Evolutionary conservation across 306 rosid genomes (phyloP).

Genomic region (Medicago arabica): DNA sequence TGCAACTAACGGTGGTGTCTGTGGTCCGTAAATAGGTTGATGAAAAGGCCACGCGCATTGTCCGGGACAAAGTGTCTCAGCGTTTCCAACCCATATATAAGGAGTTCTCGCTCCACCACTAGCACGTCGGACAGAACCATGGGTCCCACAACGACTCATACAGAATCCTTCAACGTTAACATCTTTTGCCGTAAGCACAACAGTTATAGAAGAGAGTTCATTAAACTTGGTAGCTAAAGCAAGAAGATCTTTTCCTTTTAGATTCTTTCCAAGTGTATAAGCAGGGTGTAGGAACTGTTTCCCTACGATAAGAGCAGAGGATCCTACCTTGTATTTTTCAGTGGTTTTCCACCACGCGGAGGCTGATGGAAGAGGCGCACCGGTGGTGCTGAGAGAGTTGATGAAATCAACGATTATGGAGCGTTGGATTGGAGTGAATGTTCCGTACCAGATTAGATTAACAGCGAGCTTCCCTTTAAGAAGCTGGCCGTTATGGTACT

Average conservation of each 20-base stretch:
- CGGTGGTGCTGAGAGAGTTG: constrained; percentile 50
- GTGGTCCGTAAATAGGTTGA: constrained; percentile 92
- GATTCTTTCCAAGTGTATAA: constrained; percentile 69
- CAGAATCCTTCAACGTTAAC: constrained; percentile 84
- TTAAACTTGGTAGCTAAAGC: constrained; percentile 60
- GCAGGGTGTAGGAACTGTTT: constrained; percentile 65
- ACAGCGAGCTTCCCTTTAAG: constrained; percentile 79
- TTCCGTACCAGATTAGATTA: constrained; percentile 86
- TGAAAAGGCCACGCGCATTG: constrained; percentile 98
- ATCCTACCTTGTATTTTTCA: constrained; percentile 67
- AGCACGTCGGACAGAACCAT: constrained; percentile 48
- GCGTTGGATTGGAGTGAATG: constrained; percentile 76
- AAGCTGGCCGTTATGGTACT: constrained; percentile 87
- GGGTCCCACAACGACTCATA: constrained; percentile 75
- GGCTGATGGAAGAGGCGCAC: constrained; percentile 53
- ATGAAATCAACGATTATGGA: constrained; percentile 79
- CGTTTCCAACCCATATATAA: constrained; percentile 87
- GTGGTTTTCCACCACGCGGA: constrained; percentile 91
- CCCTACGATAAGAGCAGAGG: constrained; percentile 68
- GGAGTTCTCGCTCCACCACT: constrained; percentile 50
- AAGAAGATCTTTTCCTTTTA: constrained; percentile 48
- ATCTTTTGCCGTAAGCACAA: constrained; percentile 76
- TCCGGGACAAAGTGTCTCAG: constrained; percentile 86
- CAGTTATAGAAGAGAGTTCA: constrained; percentile 53
- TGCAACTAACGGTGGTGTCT: constrained; percentile 76